Base-by-base conservation (phyloP, 2,329 filamentous ascomycete genomes). In the Sporothrix luriei region DNA sequence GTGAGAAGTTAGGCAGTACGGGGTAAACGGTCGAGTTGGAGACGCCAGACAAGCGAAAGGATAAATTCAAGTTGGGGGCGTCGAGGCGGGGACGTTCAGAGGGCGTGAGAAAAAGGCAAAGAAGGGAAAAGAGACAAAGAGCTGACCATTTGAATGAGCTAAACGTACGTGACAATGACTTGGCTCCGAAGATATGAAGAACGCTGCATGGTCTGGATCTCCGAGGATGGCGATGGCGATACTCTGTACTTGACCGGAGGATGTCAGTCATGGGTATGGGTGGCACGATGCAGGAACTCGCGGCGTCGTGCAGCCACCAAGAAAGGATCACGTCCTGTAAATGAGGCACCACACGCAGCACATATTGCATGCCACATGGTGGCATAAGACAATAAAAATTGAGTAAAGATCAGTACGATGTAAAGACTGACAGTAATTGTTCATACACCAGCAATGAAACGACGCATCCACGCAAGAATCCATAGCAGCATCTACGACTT, bases 241-340 rank as follows among this genome's bases (percentile, higher is more conserved):
- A n/a, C n/a, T n/a, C n/a, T n/a, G n/a, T 9, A 33, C 6, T 5
- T 33, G 1, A 33, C 33, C 33, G 33, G 33, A 33, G 5, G 33
- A 33, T 19, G 5, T 48, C 43, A 19, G 11, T 48, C 33, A 55
- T n/a, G n/a, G 52, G 7, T 26, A 26, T 55, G 52, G n/a, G 24
- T 61, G 55, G 55, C 55, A 14, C 55, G 33, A 61, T 5, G 55
- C 55, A 59, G 33, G 55, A 40, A 40, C 49, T 52, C 49, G 14
- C 7, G 29, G 40, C 54, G 26, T 16, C 55, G 55, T 59, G 55
- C 55, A 59, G 21, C 55, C 55, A 59, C 49, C 9, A 52, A n/a
- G 14, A 6, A 52, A 49, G n/a, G n/a, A n/a, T n/a, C n/a, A n/a
- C 14, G 46, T 13, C 21, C 3, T 13, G 14, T 26, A 52, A n/a